Evolutionary conservation across 139 green algal species (phyloP), one percentile per base, ranked within the genome.

Genomic region (Chlamydomonas eustigma): DNA sequence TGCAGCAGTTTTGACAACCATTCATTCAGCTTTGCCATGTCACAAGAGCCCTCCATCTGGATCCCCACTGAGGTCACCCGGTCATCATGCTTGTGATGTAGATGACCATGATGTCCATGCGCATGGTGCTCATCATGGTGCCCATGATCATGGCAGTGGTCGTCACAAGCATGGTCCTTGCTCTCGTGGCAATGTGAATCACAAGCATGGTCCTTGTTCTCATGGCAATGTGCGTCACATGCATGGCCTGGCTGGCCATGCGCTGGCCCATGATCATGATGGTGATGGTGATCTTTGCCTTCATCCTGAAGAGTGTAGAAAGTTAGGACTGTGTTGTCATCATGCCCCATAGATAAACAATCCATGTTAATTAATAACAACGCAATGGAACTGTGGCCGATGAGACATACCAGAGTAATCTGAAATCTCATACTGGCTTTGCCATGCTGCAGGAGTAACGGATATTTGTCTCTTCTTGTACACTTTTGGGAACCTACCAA

Each of bases 61-160:
- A 78, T 52, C 25, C 25, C 32, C 2, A 71, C 35, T 50, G 18
- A 73, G 5, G 37, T 87, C 12, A 94, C 89, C 28, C 72, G 78
- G 68, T 81, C 64, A 80, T 95, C 91, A 78, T 95, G 91, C 84
- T 88, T 76, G 83, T 94, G 90, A 67, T 90, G 71, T 32, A 82
- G 71, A 36, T 88, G 37, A 63, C 71, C 63, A 66, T 83, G 52
- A 31, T 71, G 36, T 30, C 74, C 63, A 31, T 39, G 37, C 28
- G 66, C 2, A 36, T 71, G 51, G 34, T 36, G 34, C 50, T 78
- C 28, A 34, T 72, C 39, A 58, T 38, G n/a, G 18, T 68, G 39
- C 22, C 39, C 50, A 4, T 81, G 67, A 25, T 81, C 69, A 30
- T 37, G 6, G 3, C 80, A 32, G 66, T 83, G 68, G 68, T 33